Percentiles rank a stretch among this genome's conserved stretches.
Evolutionary conservation across 306 rosid genomes (phyloP).

Genomic region (Carpinus viminea): DNA sequence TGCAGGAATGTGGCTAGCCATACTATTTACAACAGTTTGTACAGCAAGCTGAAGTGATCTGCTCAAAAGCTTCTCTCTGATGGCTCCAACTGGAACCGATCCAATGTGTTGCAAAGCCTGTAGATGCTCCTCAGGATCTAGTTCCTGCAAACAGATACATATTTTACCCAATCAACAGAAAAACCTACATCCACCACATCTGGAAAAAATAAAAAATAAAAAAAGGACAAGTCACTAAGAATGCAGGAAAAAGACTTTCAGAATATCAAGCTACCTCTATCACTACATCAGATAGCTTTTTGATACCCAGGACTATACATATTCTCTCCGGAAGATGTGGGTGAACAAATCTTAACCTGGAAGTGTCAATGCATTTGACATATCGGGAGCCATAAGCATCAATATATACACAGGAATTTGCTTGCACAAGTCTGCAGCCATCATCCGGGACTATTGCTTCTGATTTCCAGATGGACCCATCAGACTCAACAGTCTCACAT

Average conservation of each 20-base stretch:
- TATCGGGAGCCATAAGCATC: slow-evolving; percentile 87
- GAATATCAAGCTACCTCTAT: slow-evolving; percentile 65
- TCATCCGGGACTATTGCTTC: slow-evolving; percentile 90
- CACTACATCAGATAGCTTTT: slow-evolving; percentile 78
- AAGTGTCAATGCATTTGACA: slow-evolving; percentile 77
- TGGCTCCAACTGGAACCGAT: slow-evolving; percentile 49
- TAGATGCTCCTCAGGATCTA: slow-evolving; percentile 60
- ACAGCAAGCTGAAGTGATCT: slow-evolving; percentile 80
- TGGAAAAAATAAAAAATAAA: slow-evolving; percentile 11
- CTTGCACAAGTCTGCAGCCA: slow-evolving; percentile 93
- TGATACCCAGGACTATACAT: slow-evolving; percentile 65
- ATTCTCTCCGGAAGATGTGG: slow-evolving; percentile 87
- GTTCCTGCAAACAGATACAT: slow-evolving; percentile 61
- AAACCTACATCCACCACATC: slow-evolving; percentile 1
- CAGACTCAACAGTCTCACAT: slow-evolving; percentile 56
- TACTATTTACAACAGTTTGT: slow-evolving; percentile 75
- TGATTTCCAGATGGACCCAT: slow-evolving; percentile 52
- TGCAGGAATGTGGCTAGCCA: slow-evolving; percentile 64
- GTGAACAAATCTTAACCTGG: slow-evolving; percentile 85
- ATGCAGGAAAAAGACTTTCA: slow-evolving; percentile 22
- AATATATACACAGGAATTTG: slow-evolving; percentile 72
- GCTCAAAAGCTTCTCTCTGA: slow-evolving; percentile 72
- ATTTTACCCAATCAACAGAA: slow-evolving; percentile 35
- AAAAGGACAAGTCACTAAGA: background rate
- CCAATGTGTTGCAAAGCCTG: slow-evolving; percentile 59